Evolutionary conservation across 1,284 basidiomycete genomes (phyloP).

Genomic region (Rhizoctonia solani): DNA sequence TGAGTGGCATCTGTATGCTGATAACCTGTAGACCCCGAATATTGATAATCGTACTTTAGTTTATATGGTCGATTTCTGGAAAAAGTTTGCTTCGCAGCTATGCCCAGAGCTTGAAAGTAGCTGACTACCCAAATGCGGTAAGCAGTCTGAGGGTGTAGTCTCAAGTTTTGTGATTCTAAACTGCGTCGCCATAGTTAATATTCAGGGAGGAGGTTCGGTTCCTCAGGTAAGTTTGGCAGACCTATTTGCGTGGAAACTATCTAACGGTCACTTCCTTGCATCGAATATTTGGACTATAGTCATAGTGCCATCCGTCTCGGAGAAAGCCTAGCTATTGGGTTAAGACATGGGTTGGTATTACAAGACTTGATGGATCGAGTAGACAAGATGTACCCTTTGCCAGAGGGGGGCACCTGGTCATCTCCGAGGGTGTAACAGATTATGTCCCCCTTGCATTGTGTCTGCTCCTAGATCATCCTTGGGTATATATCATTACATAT

Average conservation of each 20-base stretch:
- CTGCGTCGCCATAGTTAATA: neutral
- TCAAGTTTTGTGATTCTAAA: neutral
- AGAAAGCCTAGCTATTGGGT: conserved; percentile 17
- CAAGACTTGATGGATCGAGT: conserved; percentile 27
- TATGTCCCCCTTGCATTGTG: neutral
- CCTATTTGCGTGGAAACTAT: neutral
- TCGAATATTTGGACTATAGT: neutral
- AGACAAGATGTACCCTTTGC: conserved; percentile 27
- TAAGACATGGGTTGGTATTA: conserved; percentile 17
- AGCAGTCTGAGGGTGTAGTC: neutral
- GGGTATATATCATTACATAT: no score
- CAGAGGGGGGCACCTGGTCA: conserved; percentile 24
- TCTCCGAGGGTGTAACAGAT: conserved; percentile 7
- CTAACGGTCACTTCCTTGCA: neutral
- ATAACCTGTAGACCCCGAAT: neutral
- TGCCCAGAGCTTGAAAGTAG: conserved; percentile 23
- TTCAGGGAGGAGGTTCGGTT: conserved; percentile 29
- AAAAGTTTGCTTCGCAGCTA: conserved; percentile 29
- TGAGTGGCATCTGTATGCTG: neutral
- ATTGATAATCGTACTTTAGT: neutral
- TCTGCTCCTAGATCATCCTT: no score
- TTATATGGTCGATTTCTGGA: conserved; percentile 19
- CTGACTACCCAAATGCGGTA: conserved; percentile 20
- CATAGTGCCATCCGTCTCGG: conserved; percentile 29
- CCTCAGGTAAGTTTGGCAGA: conserved; percentile 7